phyloP scores from a whole-genome alignment of 805 yeast species.

The Ascoidea tarda region DNA sequence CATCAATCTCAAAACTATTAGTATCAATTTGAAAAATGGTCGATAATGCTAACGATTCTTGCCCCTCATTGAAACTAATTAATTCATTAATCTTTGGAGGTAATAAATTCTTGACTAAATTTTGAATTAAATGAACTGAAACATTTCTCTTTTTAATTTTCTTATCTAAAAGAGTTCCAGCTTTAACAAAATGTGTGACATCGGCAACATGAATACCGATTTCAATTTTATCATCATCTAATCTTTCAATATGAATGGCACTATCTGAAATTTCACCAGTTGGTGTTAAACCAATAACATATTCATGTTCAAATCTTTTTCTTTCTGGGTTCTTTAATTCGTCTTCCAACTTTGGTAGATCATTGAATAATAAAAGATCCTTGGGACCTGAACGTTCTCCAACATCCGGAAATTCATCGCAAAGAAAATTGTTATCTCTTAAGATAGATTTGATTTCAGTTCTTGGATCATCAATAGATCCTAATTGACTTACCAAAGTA shows the following conservation, averaged over 20 bases:
- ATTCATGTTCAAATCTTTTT: constrained; percentile 41
- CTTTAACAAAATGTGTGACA: constrained; percentile 54
- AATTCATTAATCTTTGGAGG: constrained; percentile 51
- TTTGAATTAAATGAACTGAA: constrained; percentile 78
- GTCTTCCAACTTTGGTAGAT: constrained; percentile 19
- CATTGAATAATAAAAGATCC: constrained; percentile 14
- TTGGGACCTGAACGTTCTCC: constrained; percentile 15
- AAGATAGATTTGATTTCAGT: constrained; percentile 82
- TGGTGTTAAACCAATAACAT: constrained; percentile 49
- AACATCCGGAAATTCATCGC: constrained; percentile 61
- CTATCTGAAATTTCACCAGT: constrained; percentile 51
- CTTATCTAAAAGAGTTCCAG: constrained; percentile 68
- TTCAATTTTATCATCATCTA: constrained; percentile 48
- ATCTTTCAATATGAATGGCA: constrained; percentile 66
- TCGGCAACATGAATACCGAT: constrained; percentile 82
- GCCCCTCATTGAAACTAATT: constrained; percentile 47
- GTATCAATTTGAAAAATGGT: constrained; percentile 74
- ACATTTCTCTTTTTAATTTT: constrained; percentile 85
- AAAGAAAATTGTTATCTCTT: constrained; percentile 72
- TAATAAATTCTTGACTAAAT: constrained; percentile 43
- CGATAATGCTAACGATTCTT: constrained; percentile 53
- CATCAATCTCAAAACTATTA: constrained; percentile 53
- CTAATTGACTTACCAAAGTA: constrained; percentile 76
- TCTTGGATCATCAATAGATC: constrained; percentile 58
- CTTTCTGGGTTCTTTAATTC: constrained; percentile 23